Conservation (phyloP, 129 eudicot genomes). For the Lactuca sativa region DNA sequence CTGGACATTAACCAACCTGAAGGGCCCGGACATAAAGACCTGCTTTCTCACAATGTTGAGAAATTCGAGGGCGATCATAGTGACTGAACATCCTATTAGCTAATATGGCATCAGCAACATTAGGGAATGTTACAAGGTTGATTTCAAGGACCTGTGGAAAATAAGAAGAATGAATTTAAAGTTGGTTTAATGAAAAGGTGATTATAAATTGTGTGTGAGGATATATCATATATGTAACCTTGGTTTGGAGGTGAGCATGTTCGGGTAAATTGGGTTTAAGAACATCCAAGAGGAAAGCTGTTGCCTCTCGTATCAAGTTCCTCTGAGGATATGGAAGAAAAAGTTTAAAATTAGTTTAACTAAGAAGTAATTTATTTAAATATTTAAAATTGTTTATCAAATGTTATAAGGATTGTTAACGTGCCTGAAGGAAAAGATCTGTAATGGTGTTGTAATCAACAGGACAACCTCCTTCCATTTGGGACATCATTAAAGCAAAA, state of each 20-base stretch:
- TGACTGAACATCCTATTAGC: conserved; percentile 99
- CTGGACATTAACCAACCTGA: conserved; percentile 51
- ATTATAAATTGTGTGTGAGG: background rate
- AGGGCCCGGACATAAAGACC: conserved; percentile 97
- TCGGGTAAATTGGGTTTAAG: conserved; percentile 42
- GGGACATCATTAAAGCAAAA: conserved; percentile 99
- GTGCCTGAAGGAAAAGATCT: conserved; percentile 95
- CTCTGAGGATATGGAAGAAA: conserved; percentile 55
- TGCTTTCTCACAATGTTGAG: conserved; percentile 99
- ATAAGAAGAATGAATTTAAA: conserved; percentile 17
- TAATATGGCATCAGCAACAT: conserved; percentile 98
- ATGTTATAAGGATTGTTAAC: conserved; percentile 11
- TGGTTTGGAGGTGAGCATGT: conserved; percentile 45
- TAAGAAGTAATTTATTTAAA: background rate
- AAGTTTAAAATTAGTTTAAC: background rate
- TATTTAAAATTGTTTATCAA: background rate
- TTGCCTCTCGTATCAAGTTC: conserved; percentile 88
- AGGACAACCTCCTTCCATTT: conserved; percentile 99
- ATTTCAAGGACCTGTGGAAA: conserved; percentile 83
- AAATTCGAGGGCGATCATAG: conserved; percentile 95
- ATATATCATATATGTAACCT: conserved; percentile 26
- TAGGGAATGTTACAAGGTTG: conserved; percentile 97
- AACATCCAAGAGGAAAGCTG: conserved; percentile 41
- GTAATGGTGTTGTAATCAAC: conserved; percentile 97
- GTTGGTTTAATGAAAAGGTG: conserved; percentile 20